Base-by-base conservation (phyloP, 768 basidiomycete species). In the Hortiboletus campestris region DNA sequence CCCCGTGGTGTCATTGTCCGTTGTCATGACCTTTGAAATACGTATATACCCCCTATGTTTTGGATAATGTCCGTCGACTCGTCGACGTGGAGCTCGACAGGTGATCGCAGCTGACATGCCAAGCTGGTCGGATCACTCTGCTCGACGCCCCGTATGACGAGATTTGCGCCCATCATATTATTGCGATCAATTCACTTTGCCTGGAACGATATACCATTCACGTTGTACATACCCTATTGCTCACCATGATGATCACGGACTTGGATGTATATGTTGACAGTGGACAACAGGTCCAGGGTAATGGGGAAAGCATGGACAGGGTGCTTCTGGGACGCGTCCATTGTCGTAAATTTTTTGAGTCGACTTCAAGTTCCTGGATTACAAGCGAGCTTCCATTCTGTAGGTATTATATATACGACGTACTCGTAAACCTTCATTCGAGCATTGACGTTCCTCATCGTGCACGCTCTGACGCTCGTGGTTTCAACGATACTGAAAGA, bases 141-240 rank as follows among this genome's bases (percentile, higher is more conserved):
- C 13, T 22, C 28, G 7, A 36, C 17, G 32, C 9, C 19, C n/a
- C 8, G 20, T 34, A 25, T 49, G 43, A 49, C 12, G 49, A 40
- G 22, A 41, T 34, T 29, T 19, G 57, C 38, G 1, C 38, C 25
- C 46, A 28, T 35, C 6, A 25, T 35, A n/a, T 35, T n/a, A 22
- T 35, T 53, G 38, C 45, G 14, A 29, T 20, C 28, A 39, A 19
- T 7, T 31, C 31, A 29, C 39, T 39, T 43, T 28, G 20, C 22
- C 45, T 45, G 43, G 35, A 40, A 41, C 14, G 11, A 2, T 28
- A 62, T 52, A 55, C 53, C 63, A 63, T 51, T 41, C 46, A 39
- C 32, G 31, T 50, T 65, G 51, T 65, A 64, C 54, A 64, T 57
- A 39, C 14, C 13, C 34, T 14, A 35, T 14, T 7, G 34, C 34